phyloP scores from a whole-genome alignment of 305 asterid species.

The Fraxinus dipetala region DNA sequence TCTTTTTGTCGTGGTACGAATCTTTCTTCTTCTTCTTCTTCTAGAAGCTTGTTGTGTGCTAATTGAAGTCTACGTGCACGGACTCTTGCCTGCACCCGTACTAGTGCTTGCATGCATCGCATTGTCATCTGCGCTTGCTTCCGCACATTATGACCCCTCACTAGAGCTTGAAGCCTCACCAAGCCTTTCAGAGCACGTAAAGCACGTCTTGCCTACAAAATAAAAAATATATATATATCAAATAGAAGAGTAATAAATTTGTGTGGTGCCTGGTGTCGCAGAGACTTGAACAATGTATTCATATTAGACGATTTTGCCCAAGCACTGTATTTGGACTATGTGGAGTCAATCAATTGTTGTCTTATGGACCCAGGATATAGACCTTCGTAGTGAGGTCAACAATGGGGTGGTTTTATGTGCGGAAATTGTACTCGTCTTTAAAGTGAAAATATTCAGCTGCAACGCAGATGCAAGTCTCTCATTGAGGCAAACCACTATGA shows the following conservation, averaged over 20 bases:
- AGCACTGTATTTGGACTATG: neutral
- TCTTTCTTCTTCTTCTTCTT: conserved; percentile 42
- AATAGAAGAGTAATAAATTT: neutral
- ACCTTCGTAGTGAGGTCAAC: neutral
- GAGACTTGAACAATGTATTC: neutral
- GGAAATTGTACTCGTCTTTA: neutral
- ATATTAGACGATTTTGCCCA: neutral
- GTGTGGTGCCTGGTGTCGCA: neutral
- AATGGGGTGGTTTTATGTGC: neutral
- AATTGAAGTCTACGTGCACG: conserved; percentile 68
- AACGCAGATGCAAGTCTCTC: neutral
- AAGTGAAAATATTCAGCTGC: neutral
- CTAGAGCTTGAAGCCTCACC: conserved; percentile 92
- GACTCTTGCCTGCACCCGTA: conserved; percentile 86
- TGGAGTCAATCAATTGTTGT: neutral
- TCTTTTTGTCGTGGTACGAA: conserved; percentile 31
- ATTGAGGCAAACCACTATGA: neutral
- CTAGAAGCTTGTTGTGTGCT: conserved; percentile 41
- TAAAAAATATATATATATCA: neutral
- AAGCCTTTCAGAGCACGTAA: conserved; percentile 79
- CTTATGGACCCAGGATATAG: neutral
- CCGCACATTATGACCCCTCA: conserved; percentile 90
- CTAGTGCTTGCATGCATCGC: conserved; percentile 95
- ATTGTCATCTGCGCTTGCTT: conserved; percentile 92
- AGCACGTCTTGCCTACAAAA: conserved; percentile 72